phyloP scores from a whole-genome alignment of 73 alveolate genomes.

The Chromera velia region DNA sequence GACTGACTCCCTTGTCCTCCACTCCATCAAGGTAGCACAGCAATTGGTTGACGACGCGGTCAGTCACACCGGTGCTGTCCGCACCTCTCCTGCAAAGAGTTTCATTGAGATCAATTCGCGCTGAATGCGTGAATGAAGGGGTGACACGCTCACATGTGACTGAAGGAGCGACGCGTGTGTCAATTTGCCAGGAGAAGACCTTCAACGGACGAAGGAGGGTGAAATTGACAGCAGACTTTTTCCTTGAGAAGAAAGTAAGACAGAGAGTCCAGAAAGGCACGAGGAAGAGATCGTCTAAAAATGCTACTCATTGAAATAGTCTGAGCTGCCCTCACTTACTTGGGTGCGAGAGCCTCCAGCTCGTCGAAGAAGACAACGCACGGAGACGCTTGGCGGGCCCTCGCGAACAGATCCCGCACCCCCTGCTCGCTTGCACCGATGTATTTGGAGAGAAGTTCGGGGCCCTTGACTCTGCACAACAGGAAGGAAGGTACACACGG shows the following conservation, averaged over 20 bases:
- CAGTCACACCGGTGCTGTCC: slow-evolving; percentile 72
- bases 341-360: slow-evolving; percentile 64
- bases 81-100: neutral
- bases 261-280: too few relatives aligned
- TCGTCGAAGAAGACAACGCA: slow-evolving; percentile 76
- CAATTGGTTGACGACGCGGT: slow-evolving; percentile 67
- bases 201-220: too few relatives aligned
- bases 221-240: too few relatives aligned
- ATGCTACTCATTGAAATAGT: too few relatives aligned
- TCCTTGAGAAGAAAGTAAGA: too few relatives aligned
- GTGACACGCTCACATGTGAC: too few relatives aligned
- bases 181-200: too few relatives aligned
- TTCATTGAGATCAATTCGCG: too few relatives aligned
- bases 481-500: too few relatives aligned
- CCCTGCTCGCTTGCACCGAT: slow-evolving; percentile 77
- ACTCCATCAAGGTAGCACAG: slow-evolving; percentile 74
- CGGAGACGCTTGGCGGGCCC: slow-evolving; percentile 68
- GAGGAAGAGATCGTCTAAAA: too few relatives aligned
- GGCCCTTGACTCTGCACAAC: slow-evolving; percentile 75
- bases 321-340: neutral
- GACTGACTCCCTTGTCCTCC: slow-evolving; percentile 15
- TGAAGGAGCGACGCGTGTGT: too few relatives aligned
- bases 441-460: slow-evolving; percentile 73
- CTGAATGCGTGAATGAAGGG: too few relatives aligned
- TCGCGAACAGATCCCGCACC: slow-evolving; percentile 69